Evolutionary conservation across 805 yeast species (phyloP), one percentile per base, ranked within the genome.

Genomic region (Jamesozyma piceae): DNA sequence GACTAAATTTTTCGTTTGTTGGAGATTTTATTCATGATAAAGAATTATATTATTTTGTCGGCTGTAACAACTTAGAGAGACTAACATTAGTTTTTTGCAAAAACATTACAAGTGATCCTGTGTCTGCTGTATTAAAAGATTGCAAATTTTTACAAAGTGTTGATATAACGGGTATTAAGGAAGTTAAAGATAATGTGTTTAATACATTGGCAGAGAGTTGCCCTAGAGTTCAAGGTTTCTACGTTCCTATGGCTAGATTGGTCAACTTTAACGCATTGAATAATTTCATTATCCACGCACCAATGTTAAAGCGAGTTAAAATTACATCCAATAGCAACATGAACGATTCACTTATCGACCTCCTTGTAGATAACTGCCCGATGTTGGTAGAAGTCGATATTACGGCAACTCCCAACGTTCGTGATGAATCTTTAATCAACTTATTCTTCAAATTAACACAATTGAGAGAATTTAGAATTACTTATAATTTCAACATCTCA

Each of bases 361-460:
- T 72, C 19, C 68, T 88, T 62, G 79, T 82, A 42, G 67, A 68
- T n/a, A 74, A 74, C 57, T 90, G 97, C 61, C 81, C 82, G 34
- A 71, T 80, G 43, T 68, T 90, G 38, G 94, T 89, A 15, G 98
- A 90, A 63, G 81, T 92, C 41, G 97, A 90, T 63, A 70, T 90
- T 39, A 89, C 87, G 50, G 80, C 79, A 36, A 83, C 95, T 63
- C 75, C 80, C n/a, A 70, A 74, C 48, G 76, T 89, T 30, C 74
- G 83, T 13, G 84, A 87, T 58, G 58, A 56, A n/a, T 69, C 83
- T 35, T 68, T 88, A 38, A 66, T 72, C 43, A 62, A 62, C 10
- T 66, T 84, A 5, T 78, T 88, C 50, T 58, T 69, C 15, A 76
- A 74, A 22, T 69, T 88, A 37, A 74, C 77, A n/a, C 84, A 78